Base-by-base conservation (phyloP, 2,329 filamentous ascomycete genomes). In the Coniochaeta hoffmannii region DNA sequence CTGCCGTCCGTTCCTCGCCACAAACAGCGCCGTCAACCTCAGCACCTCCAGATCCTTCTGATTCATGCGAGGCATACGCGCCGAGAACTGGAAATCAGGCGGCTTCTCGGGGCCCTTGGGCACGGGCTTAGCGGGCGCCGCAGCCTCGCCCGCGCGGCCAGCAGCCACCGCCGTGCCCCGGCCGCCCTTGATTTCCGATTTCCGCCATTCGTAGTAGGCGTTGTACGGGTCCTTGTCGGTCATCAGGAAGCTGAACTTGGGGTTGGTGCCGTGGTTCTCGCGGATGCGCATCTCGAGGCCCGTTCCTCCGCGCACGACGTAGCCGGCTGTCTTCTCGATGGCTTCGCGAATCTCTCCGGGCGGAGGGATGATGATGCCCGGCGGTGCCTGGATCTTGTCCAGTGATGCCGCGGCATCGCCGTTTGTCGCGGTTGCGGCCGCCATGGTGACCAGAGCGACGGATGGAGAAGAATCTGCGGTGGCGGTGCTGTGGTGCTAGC, bases 21-120 rank as follows among this genome's bases (percentile, higher is more conserved):
- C 90, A 71, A 94, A 97, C 26, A 96, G 77, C 19, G 94, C 94
- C 34, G 93, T 96, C 66, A 96, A 73, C 55, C 82, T 78, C 55
- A 88, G 78, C 52, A 86, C 78, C 63, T 87, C 83, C 60, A 97
- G 75, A 78, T 99, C 94, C 71, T 96, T 89, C 61, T 95, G 90
- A 72, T 88, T 96, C 74, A 99, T 96, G 63, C 92, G 93, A 56
- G 94, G 94, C 90, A 97, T 96, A 68, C 92, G 88, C 63, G 94
- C 92, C 55, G 90, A 96, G 75, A 97, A 99, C 63, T 89, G 83
- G 67, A 95, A 97, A 64, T 92, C 88, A 56, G 88, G 82, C 15
- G 94, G 94, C 66, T 92, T 85, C 44, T 87, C 85, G 8, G 93
- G 93, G 22, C 92, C 93, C 70, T 88, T 83, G 44, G 90, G 86